These are phyloP conservation scores for Brassica cretica DNA, from an alignment of 345 rosid species.

Conservation along the genomic window DNA sequence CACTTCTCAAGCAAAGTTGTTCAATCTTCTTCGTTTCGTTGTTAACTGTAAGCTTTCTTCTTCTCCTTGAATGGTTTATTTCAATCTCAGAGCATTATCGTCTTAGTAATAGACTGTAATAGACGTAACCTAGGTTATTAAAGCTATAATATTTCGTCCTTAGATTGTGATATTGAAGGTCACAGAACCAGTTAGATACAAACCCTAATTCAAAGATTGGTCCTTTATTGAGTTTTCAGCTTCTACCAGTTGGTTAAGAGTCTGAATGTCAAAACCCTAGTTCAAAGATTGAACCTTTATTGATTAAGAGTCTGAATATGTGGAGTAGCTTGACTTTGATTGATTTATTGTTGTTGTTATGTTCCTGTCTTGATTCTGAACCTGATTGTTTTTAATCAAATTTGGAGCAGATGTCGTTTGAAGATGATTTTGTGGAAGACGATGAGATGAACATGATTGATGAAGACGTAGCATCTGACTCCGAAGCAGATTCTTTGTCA, in stretches of 20 bases:
- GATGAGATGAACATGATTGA: conserved; percentile 46
- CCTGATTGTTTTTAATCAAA: neutral
- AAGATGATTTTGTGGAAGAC: conserved; percentile 44
- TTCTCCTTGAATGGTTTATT: neutral
- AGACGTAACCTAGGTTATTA: neutral
- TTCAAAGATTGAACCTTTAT: neutral
- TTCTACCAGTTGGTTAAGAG: neutral
- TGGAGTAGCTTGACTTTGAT: neutral
- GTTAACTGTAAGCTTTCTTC: conserved; percentile 28
- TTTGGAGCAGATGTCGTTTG: conserved; percentile 36
- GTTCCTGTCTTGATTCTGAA: neutral
- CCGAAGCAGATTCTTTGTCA: conserved; percentile 54
- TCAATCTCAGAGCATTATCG: neutral
- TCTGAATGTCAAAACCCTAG: neutral
- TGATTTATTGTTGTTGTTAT: neutral
- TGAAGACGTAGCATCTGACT: conserved; percentile 40
- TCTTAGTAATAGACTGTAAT: neutral
- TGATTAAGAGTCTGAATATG: neutral
- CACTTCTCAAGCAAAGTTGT: conserved; percentile 3
- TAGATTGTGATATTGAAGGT: conserved; percentile 1
- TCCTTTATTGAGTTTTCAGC: neutral
- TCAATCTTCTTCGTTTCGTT: conserved; percentile 22
- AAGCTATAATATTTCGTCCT: neutral
- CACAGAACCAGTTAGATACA: neutral
- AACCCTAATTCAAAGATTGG: neutral